Percentiles rank a stretch among this genome's conserved stretches.
phyloP scores from a whole-genome alignment of 352 stramenopile genomes.

The Pythium volutum region DNA sequence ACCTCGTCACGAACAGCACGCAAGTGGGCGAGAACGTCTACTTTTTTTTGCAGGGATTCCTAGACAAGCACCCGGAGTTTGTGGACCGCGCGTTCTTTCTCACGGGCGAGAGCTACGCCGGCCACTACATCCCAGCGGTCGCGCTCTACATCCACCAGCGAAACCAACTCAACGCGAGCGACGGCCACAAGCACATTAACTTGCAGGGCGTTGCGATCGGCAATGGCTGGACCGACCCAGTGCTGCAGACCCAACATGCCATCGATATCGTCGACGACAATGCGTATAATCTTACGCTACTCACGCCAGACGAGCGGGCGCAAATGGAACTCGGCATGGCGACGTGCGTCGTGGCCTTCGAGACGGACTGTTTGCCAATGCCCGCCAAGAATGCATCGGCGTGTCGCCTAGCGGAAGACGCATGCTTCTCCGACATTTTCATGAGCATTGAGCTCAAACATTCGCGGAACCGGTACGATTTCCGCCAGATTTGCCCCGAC shows the following conservation, averaged over 20 bases:
- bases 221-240: conserved; percentile 56
- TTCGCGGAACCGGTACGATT: conserved; percentile 47
- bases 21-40: conserved; percentile 45
- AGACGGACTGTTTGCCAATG: too few species aligned
- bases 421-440: too few species aligned
- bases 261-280: conserved; percentile 50
- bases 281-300: conserved; percentile 50
- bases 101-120: conserved; percentile 55
- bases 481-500: conserved; percentile 36
- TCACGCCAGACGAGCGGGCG: conserved; percentile 29
- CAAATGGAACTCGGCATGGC: conserved; percentile 31
- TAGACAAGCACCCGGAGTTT: conserved; percentile 43
- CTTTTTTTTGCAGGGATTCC: conserved; percentile 51
- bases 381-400: too few species aligned
- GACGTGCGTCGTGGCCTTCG: conserved; percentile 24
- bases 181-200: conserved; percentile 44
- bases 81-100: conserved; percentile 41
- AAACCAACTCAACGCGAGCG: conserved; percentile 18
- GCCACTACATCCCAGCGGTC: conserved; percentile 47
- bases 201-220: conserved; percentile 66
- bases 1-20: conserved; percentile 21
- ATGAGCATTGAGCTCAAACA: too few species aligned
- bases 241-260: conserved; percentile 34
- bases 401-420: too few species aligned
- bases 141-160: conserved; percentile 40